Evolutionary conservation across 495 filamentous ascomycete species (phyloP), one percentile per base, ranked within the genome.

Genomic region (Penicillium pancosmium): DNA sequence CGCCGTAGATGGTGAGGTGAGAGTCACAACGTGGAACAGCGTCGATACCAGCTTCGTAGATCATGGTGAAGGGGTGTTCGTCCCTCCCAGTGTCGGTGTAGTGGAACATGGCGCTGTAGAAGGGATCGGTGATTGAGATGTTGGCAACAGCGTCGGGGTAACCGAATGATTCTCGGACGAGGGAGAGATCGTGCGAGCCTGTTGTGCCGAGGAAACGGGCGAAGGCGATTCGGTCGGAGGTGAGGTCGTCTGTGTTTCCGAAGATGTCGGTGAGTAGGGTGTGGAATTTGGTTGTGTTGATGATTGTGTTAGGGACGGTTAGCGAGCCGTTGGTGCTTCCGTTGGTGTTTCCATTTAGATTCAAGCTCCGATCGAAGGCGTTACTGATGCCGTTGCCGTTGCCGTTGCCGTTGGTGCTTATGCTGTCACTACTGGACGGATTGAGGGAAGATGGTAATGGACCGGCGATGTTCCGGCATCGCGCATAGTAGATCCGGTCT

Each of bases 41-140:
- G 56, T 85, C 75, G 33, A 84, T 74, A 2, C 84, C 83, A 1
- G 72, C 77, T 61, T 87, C 84, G 55, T 84, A 87, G n/a, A 76
- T 70, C 10, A 82, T 69, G 1, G 80, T 73, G 51, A 84, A 87
- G 5, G 68, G 67, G 44, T 78, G 70, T 0, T 49, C 57, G 7
- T 60, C 54, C 0, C 23, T 48, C 1, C 16, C 21, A 2, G 50
- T 53, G 53, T 71, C 67, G 16, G 62, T 72, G 50, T 77, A 75
- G 49, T 80, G 73, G 55, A 83, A 80, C 10, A 80, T 66, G 3
- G 73, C 77, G 2, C 74, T 73, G 57, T 78, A 83, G 56, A 82
- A 79, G 0, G 80, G 79, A 16, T 70, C 65, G 23, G 75, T 76
- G 11, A 79, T 71, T 1, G 72, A 71, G 19, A 79, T 69, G 13